A percentile compares a stretch with the other conserved stretches of the same genome.
phyloP scores from a whole-genome alignment of 2,329 filamentous ascomycete genomes.

The Epichloe brachyelytri region DNA sequence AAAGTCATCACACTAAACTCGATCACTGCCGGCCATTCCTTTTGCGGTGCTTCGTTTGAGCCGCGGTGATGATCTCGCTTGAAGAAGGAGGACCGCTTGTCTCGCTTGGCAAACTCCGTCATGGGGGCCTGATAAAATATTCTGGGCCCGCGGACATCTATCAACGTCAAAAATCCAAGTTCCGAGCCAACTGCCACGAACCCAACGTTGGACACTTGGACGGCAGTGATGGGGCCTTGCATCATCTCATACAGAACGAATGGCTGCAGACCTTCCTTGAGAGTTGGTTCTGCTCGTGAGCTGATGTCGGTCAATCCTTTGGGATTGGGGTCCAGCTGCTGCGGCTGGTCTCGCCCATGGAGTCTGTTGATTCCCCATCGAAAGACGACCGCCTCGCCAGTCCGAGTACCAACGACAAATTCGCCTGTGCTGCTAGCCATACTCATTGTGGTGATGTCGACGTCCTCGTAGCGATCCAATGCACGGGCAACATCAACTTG shows the following conservation, averaged over 20 bases:
- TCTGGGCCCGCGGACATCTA: conserved; percentile 77
- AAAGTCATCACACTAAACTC: conserved; percentile 91
- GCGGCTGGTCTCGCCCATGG: conserved; percentile 46
- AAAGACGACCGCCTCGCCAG: conserved; percentile 79
- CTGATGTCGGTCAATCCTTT: conserved; percentile 65
- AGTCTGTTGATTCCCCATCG: conserved; percentile 74
- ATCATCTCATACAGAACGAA: conserved; percentile 71
- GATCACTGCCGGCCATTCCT: conserved; percentile 68
- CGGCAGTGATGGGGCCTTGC: conserved; percentile 64
- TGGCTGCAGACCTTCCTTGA: conserved; percentile 75
- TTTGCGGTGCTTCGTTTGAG: conserved; percentile 24
- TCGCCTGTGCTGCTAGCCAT: conserved; percentile 74
- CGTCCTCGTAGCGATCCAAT: conserved; percentile 61
- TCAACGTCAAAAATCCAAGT: conserved; percentile 63
- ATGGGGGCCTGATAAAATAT: conserved; percentile 68
- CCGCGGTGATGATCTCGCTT: conserved; percentile 23
- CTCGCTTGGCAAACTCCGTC: conserved; percentile 60
- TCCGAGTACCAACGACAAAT: conserved; percentile 65
- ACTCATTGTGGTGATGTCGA: conserved; percentile 68
- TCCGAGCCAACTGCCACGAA: conserved; percentile 84
- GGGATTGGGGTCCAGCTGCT: conserved; percentile 43
- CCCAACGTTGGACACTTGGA: conserved; percentile 82
- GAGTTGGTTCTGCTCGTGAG: conserved; percentile 52
- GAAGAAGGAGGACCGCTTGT: conserved; percentile 63
- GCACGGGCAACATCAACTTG: conserved; percentile 82